Evolutionary conservation across 2,329 filamentous ascomycete genomes (phyloP).

Genomic region (Cercospora sojina): DNA sequence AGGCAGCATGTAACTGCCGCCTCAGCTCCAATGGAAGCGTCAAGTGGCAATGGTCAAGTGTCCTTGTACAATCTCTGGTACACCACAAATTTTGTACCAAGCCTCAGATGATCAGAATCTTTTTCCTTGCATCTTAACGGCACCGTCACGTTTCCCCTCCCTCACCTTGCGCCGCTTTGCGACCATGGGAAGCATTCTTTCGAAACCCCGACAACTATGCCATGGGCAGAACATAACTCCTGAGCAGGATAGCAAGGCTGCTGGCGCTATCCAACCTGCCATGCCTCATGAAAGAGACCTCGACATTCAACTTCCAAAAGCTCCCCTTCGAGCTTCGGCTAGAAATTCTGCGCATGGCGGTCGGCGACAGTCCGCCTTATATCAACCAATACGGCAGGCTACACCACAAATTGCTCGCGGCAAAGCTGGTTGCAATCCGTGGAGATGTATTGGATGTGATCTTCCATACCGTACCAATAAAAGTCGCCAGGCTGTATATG

Average conservation of each 20-base stretch:
- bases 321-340: neutral
- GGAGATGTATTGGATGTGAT: neutral
- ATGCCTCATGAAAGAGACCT: neutral
- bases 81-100: neutral
- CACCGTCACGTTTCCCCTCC: neutral
- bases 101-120: neutral
- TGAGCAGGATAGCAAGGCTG: neutral
- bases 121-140: neutral
- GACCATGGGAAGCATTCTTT: neutral
- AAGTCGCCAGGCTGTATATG: neutral
- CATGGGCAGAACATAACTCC: neutral
- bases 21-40: neutral
- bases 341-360: neutral
- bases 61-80: neutral
- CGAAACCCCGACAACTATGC: neutral
- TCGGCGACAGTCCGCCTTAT: neutral
- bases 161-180: neutral
- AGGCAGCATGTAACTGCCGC: neutral
- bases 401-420: neutral
- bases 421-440: neutral
- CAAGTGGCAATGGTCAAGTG: neutral
- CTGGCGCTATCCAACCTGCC: neutral
- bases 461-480: neutral
- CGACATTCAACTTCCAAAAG: neutral
- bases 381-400: neutral